Evolutionary conservation across 2,329 filamentous ascomycete species (phyloP).

Genomic region (Sporothrix protearum): DNA sequence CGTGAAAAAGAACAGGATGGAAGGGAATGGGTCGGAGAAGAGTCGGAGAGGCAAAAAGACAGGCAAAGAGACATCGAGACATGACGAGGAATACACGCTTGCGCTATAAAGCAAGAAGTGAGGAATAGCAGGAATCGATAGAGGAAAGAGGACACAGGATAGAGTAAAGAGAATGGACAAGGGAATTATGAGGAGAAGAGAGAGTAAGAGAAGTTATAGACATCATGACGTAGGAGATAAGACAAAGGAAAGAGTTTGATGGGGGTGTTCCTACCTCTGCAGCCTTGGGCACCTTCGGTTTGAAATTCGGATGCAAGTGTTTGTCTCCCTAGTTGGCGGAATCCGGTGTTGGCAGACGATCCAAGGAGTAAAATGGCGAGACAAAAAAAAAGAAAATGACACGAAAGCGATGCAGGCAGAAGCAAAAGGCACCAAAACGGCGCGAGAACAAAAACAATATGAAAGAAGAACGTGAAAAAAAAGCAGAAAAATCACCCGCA

Average conservation of each 20-base stretch:
- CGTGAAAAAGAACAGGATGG: background rate
- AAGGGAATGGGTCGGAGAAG: background rate
- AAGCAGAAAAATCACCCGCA: slow-evolving; percentile 22
- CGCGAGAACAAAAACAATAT: slow-evolving; percentile 18
- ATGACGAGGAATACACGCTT: background rate
- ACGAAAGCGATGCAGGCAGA: slow-evolving; percentile 32
- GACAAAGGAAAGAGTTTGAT: slow-evolving; percentile 37
- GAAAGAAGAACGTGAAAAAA: too few relatives aligned
- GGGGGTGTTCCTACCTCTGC: slow-evolving; percentile 82
- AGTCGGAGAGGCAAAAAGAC: background rate
- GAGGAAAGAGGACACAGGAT: background rate
- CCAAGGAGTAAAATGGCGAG: slow-evolving; percentile 29
- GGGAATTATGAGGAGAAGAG: slow-evolving; percentile 29
- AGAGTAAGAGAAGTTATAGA: slow-evolving; percentile 24
- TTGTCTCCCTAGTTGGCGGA: slow-evolving; percentile 69
- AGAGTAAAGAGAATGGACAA: too few relatives aligned
- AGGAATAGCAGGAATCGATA: background rate
- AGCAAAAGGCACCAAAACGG: slow-evolving; percentile 29
- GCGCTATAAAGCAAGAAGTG: background rate
- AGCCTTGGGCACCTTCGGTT: slow-evolving; percentile 81
- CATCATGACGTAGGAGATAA: slow-evolving; percentile 23
- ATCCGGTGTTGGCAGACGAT: slow-evolving; percentile 54
- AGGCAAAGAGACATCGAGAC: slow-evolving; percentile 7
- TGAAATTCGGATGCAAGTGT: slow-evolving; percentile 94
- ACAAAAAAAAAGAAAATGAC: too few relatives aligned